Percentiles rank a stretch among this genome's conserved stretches.
Evolutionary conservation across 2,329 filamentous ascomycete species (phyloP).

Genomic region (Canariomyces notabilis): DNA sequence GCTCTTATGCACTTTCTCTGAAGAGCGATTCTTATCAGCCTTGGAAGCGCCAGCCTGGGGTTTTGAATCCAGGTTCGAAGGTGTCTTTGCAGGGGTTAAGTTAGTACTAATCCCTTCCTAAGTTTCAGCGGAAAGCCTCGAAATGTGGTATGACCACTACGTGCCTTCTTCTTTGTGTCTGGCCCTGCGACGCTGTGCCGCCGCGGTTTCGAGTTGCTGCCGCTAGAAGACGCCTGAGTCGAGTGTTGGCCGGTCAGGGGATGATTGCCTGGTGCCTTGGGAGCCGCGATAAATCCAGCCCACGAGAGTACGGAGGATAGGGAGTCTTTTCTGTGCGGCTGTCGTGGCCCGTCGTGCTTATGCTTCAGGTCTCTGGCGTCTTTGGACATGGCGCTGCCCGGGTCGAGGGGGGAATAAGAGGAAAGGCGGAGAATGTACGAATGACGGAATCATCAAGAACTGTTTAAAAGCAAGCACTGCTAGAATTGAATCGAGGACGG

Average conservation of each 20-base stretch:
- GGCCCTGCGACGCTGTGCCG: conserved; percentile 22
- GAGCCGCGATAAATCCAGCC: conserved; percentile 15
- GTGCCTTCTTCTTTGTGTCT: conserved; percentile 25
- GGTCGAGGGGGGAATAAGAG: conserved; percentile 8
- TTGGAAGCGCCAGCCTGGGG: conserved; percentile 14
- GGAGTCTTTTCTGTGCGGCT: conserved; percentile 24
- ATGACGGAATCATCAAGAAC: conserved; percentile 15
- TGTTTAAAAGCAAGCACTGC: conserved; percentile 3
- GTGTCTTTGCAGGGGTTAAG: conserved; percentile 23
- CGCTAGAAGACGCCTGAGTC: conserved; percentile 6
- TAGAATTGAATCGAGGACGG: conserved; percentile 10
- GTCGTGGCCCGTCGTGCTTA: conserved; percentile 18
- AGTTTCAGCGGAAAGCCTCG: conserved; percentile 18
- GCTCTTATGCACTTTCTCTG: conserved; percentile 21
- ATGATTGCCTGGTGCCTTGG: conserved; percentile 11
- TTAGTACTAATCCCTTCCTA: conserved; percentile 20
- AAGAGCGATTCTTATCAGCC: conserved; percentile 17
- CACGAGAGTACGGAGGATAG: conserved; percentile 24
- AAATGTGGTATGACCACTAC: conserved; percentile 22
- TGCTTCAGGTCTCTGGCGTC: conserved; percentile 19
- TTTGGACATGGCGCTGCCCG: conserved; percentile 20
- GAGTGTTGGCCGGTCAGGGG: conserved; percentile 6
- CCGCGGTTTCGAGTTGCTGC: conserved; percentile 18
- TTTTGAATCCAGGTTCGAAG: conserved; percentile 16
- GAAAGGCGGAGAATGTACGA: conserved; percentile 9